Conservation (phyloP, 148 eudicot species). For the Rhododendron henanense region DNA sequence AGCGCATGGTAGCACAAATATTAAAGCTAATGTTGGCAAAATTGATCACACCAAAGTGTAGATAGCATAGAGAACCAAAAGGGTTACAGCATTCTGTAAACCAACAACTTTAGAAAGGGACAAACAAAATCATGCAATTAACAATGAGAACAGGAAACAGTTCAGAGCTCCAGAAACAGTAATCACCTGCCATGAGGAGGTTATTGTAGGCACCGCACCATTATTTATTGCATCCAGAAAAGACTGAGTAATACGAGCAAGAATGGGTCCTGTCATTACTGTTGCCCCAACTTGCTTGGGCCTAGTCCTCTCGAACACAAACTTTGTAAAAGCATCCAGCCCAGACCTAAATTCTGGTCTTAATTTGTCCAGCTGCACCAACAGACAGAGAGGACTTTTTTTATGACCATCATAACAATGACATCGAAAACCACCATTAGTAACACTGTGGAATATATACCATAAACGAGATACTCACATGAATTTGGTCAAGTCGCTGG, state of each 20-base stretch:
- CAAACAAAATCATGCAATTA: conserved; percentile 4
- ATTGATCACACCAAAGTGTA: background rate
- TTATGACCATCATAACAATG: conserved; percentile 12
- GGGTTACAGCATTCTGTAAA: background rate
- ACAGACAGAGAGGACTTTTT: background rate
- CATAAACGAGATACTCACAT: conserved; percentile 43
- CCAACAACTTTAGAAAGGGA: background rate
- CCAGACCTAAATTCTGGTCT: conserved; percentile 93
- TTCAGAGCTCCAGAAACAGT: conserved; percentile 6
- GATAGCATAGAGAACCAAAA: background rate
- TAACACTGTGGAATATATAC: background rate
- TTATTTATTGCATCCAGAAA: conserved; percentile 92
- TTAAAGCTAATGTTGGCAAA: background rate
- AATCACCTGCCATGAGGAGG: conserved; percentile 97
- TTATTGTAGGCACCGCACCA: conserved; percentile 96
- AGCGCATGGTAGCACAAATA: background rate
- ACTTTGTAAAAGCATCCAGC: conserved; percentile 83
- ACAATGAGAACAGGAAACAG: background rate
- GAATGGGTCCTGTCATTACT: conserved; percentile 87
- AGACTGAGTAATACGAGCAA: conserved; percentile 88
- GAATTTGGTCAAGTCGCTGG: conserved; percentile 84
- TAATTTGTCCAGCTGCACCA: conserved; percentile 64
- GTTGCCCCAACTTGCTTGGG: conserved; percentile 94
- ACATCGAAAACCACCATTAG: background rate
- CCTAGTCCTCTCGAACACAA: conserved; percentile 93